A percentile compares a stretch with the other conserved stretches of the same genome.
phyloP scores from a whole-genome alignment of 2,329 filamentous ascomycete species.

The Colletotrichum shisoi region DNA sequence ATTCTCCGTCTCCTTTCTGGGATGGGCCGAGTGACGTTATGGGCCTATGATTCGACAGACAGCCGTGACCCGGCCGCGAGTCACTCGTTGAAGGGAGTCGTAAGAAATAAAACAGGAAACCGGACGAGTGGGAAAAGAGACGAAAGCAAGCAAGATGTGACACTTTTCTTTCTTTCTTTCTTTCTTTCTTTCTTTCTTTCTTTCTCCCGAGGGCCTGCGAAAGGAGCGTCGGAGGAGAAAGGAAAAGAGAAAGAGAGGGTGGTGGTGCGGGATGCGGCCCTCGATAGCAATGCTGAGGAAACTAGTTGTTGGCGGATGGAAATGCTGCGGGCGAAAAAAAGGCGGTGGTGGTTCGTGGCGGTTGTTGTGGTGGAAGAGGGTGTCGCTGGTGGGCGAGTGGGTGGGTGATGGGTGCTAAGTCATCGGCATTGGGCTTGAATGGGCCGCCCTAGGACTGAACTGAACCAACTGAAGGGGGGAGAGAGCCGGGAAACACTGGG shows the following conservation, averaged over 20 bases:
- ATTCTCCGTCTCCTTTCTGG: conserved; percentile 36
- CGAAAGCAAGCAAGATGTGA: neutral
- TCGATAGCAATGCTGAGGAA: conserved; percentile 29
- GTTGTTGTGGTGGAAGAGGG: conserved; percentile 18
- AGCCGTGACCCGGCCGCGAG: conserved; percentile 29
- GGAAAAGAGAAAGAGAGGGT: no score
- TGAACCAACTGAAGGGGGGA: neutral
- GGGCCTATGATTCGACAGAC: conserved; percentile 33
- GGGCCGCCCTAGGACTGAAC: conserved; percentile 10
- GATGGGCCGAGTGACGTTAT: conserved; percentile 38
- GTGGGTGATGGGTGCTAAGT: conserved; percentile 21
- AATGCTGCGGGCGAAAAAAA: conserved; percentile 26
- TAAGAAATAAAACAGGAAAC: conserved; percentile 1
- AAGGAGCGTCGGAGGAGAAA: conserved; percentile 28
- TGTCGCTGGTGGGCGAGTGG: conserved; percentile 8
- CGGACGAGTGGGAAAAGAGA: neutral
- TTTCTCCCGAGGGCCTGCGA: conserved; percentile 14
- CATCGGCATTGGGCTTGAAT: conserved; percentile 37
- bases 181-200: neutral
- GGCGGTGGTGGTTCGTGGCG: conserved; percentile 8
- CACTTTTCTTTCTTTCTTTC: neutral
- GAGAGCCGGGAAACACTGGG: conserved; percentile 16
- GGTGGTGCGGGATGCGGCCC: conserved; percentile 16
- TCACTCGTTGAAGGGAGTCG: neutral
- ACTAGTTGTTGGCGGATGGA: conserved; percentile 21